phyloP scores from a whole-genome alignment of 2,329 filamentous ascomycete species.

The Ilyonectria mors-panacis region DNA sequence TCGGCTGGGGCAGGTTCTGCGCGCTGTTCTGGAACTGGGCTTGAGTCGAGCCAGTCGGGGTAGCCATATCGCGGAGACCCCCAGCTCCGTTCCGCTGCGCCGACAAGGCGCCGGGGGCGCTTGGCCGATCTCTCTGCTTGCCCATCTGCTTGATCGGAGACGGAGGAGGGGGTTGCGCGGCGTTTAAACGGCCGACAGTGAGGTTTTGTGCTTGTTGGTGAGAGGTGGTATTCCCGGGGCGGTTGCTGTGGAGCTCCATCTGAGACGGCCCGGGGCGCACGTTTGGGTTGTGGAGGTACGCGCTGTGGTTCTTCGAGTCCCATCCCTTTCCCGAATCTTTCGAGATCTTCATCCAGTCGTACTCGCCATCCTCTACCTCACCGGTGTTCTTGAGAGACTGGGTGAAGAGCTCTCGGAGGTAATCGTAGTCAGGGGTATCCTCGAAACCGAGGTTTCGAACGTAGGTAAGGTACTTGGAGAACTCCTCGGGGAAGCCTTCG shows the following conservation, averaged over 20 bases:
- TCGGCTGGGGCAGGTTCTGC: constrained; percentile 83
- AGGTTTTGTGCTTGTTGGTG: constrained; percentile 75
- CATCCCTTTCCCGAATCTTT: constrained; percentile 87
- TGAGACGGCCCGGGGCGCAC: constrained; percentile 84
- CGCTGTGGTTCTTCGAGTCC: constrained; percentile 81
- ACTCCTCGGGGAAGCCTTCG: constrained; percentile 96
- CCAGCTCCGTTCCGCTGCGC: constrained; percentile 83
- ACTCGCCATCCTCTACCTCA: constrained; percentile 97
- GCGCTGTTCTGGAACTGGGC: constrained; percentile 98
- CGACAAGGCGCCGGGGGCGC: constrained; percentile 80
- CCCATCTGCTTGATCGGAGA: constrained; percentile 86
- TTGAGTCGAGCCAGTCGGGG: constrained; percentile 91
- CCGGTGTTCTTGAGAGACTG: constrained; percentile 95
- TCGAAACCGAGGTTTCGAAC: constrained; percentile 98
- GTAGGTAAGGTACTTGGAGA: constrained; percentile 97
- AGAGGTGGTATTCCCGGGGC: constrained; percentile 75
- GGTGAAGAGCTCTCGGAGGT: constrained; percentile 95
- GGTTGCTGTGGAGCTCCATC: constrained; percentile 85
- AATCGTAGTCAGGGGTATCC: constrained; percentile 98
- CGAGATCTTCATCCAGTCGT: constrained; percentile 99
- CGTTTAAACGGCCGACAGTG: constrained; percentile 92
- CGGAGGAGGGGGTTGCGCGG: constrained; percentile 89
- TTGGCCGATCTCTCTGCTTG: constrained; percentile 83
- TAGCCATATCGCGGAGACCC: constrained; percentile 82
- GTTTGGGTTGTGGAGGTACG: constrained; percentile 81